Evolutionary conservation across 2,329 filamentous ascomycete genomes (phyloP), one percentile per base, ranked within the genome.

Genomic region (Camillea tinctor): DNA sequence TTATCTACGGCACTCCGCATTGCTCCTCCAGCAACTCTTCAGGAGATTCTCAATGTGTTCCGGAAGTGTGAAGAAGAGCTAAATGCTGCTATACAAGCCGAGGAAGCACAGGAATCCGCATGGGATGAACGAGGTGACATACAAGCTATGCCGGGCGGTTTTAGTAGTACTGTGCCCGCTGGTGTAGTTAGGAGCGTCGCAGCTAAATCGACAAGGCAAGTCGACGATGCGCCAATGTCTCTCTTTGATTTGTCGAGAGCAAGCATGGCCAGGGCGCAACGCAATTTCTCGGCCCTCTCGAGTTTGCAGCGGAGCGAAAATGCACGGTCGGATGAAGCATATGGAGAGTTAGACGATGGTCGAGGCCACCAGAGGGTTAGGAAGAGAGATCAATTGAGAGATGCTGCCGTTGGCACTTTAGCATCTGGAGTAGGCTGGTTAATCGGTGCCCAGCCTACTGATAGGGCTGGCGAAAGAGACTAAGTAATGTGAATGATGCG

Each of bases 1-100:
- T 79, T 96, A 1, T 87, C 89, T 1, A 87, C 89, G 13, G 90
- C 92, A 1, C 80, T 95, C 19, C 83, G 91, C 8, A 84, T 93
- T 54, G 90, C 91, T 0, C 92, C 91, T 1, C 77, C 86, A 0
- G 78, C 82, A 0, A 86, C 89, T 13, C 81, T 95, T 0, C 87
- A 90, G 60, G 89, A 92, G 65, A 90, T 95, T 15, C 77, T 95
- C 2, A 88, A 86, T 54, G 87, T 86, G 1, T 95, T 90, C 79
- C 85, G 89, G 13, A 83, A 89, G 51, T 93, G 90, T 65, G 91
- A 96, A 70, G 88, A 92, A 68, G 90, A 94, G 71, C 84, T 92
- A 55, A 88, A 88, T 55, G 81, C 82, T 0, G 81, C 89, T 2
- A 79, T 91, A 15, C 83, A 83, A 54, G 83, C 87, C 36, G 90